Evolutionary conservation across 1,284 basidiomycete genomes (phyloP).

Genomic region (Cerioporus squamosus): DNA sequence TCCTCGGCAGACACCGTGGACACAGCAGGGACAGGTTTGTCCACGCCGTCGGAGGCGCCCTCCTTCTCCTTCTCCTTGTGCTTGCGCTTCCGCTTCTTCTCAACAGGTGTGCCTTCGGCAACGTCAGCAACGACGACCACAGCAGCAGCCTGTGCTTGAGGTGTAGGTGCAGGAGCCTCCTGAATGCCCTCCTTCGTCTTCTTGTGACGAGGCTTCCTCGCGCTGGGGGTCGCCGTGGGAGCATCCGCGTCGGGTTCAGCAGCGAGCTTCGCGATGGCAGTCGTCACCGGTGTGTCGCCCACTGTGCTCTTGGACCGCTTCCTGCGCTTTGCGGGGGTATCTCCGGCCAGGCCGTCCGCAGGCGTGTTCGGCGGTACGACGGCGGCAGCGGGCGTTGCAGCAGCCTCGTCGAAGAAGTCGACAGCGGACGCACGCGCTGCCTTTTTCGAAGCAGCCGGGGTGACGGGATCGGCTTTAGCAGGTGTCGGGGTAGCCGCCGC

Average conservation of each 20-base stretch:
- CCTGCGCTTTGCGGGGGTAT: constrained; percentile 24
- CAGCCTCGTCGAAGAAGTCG: constrained; percentile 31
- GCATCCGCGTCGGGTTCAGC: constrained; percentile 17
- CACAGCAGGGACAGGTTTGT: neutral
- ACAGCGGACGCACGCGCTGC: constrained; percentile 31
- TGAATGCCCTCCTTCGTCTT: constrained; percentile 56
- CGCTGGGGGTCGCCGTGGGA: constrained; percentile 5
- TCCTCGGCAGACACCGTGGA: constrained; percentile 25
- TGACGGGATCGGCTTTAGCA: constrained; percentile 4
- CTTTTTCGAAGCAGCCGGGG: constrained; percentile 24
- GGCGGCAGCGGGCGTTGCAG: constrained; percentile 7
- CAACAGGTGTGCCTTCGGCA: constrained; percentile 4
- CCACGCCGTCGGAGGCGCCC: neutral
- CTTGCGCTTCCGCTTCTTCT: constrained; percentile 30
- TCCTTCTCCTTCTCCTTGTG: constrained; percentile 14
- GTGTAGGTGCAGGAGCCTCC: constrained; percentile 6
- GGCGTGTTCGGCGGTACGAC: constrained; percentile 32
- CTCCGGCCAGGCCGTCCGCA: constrained; percentile 26
- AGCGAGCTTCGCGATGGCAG: constrained; percentile 29
- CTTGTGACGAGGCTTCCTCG: constrained; percentile 47
- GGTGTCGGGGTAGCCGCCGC: constrained; percentile 11
- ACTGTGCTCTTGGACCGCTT: constrained; percentile 30
- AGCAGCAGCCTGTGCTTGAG: constrained; percentile 1
- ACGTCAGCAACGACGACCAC: neutral
- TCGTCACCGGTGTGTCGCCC: constrained; percentile 28